Evolutionary conservation across 2,329 filamentous ascomycete species (phyloP).

Genomic region (Berkeleyomyces basicola): DNA sequence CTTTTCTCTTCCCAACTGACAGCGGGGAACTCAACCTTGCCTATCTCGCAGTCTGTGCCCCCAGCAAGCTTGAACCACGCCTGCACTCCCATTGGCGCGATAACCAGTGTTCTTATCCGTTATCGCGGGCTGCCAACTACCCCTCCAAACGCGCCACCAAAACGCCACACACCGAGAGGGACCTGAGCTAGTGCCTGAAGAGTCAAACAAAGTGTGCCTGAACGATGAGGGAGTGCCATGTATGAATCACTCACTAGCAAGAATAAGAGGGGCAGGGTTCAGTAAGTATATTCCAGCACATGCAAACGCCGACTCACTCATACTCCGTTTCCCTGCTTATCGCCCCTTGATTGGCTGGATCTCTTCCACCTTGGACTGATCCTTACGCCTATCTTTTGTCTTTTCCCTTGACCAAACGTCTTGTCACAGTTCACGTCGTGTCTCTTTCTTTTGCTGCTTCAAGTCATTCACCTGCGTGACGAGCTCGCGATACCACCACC

Average conservation of each 20-base stretch:
- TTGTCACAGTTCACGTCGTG: background rate
- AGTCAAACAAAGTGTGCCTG: background rate
- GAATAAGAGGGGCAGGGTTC: background rate
- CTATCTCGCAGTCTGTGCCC: too few species aligned
- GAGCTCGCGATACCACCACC: background rate
- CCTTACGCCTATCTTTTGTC: constrained; percentile 2
- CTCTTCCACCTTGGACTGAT: background rate
- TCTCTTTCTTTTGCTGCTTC: background rate
- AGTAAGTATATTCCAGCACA: background rate
- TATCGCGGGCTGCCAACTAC: background rate
- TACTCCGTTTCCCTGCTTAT: constrained; percentile 1
- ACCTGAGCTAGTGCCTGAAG: background rate
- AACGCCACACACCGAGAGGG: background rate
- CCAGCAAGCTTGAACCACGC: background rate
- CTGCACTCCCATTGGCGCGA: background rate
- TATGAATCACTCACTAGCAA: background rate
- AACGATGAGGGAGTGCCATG: background rate
- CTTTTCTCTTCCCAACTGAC: background rate
- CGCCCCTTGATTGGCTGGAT: background rate
- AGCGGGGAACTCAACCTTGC: background rate
- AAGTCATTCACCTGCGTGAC: background rate
- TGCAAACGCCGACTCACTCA: background rate
- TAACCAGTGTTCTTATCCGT: background rate
- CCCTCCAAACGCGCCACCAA: background rate
- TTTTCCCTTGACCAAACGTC: background rate